Conservation (phyloP, 148 eudicot species). For the Limonium bicolor region DNA sequence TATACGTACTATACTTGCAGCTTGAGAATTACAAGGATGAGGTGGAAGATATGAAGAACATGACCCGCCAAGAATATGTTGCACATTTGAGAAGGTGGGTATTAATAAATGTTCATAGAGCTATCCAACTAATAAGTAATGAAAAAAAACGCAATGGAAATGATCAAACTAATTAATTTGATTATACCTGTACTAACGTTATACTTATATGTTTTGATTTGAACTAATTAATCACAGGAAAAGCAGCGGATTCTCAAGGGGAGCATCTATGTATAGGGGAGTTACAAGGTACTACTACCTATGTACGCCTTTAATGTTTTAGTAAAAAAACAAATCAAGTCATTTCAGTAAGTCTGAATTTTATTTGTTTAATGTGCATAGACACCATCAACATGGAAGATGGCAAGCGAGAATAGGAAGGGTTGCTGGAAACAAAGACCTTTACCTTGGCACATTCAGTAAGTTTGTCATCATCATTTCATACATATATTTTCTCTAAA, state of each 20-base stretch:
- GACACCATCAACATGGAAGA: constrained; percentile 97
- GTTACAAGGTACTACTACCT: constrained; percentile 64
- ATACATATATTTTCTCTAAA: too few relatives aligned
- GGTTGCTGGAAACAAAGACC: constrained; percentile 93
- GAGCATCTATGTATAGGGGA: constrained; percentile 92
- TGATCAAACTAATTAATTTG: neutral
- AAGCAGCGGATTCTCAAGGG: constrained; percentile 94
- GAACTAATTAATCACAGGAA: too few relatives aligned
- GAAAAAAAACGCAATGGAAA: neutral
- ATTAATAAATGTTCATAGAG: neutral
- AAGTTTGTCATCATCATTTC: too few relatives aligned
- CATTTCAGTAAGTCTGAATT: neutral
- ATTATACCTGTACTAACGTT: neutral
- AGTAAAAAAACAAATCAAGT: too few relatives aligned
- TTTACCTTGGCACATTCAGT: constrained; percentile 70
- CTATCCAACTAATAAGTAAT: too few relatives aligned
- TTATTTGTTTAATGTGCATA: constrained; percentile 9
- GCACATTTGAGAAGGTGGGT: constrained; percentile 81
- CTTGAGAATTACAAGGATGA: constrained; percentile 58
- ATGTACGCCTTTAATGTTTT: too few relatives aligned
- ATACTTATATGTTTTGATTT: neutral
- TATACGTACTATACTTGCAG: constrained; percentile 14
- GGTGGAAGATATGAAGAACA: constrained; percentile 72
- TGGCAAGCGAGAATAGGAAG: constrained; percentile 98
- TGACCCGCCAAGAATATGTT: constrained; percentile 84